Percentiles rank a stretch among this genome's conserved stretches.
Conservation (phyloP, 768 basidiomycete species). For the Phanerochaete carnosa region DNA sequence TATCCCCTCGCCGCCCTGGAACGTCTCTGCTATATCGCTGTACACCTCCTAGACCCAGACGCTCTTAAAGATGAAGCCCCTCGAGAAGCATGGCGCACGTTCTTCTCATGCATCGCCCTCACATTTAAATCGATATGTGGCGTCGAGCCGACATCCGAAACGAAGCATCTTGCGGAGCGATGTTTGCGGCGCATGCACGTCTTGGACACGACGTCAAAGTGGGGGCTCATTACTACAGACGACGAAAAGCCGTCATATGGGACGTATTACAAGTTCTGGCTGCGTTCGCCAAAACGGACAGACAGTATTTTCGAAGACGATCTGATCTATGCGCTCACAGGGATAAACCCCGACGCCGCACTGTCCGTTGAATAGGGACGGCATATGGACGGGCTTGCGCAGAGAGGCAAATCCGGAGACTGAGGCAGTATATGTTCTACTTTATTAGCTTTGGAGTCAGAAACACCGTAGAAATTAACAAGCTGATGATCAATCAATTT, state of each 20-base stretch:
- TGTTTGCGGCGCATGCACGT: not conserved
- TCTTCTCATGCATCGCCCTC: not conserved
- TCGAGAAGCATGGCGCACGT: not conserved
- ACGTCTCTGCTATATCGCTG: not conserved
- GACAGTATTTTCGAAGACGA: not conserved
- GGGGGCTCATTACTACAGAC: too few relatives aligned
- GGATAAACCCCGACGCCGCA: not conserved
- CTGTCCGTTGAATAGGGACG: not conserved
- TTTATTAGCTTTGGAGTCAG: not conserved
- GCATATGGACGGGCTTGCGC: not conserved
- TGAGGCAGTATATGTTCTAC: not conserved
- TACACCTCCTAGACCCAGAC: not conserved
- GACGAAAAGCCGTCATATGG: not conserved
- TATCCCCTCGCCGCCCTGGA: not conserved
- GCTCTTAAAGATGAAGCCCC: not conserved
- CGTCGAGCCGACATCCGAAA: not conserved
- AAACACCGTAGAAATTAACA: not conserved
- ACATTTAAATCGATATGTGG: not conserved
- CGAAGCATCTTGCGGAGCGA: not conserved
- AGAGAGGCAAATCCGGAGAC: not conserved
- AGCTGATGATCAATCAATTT: too few relatives aligned
- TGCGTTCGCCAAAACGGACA: not conserved
- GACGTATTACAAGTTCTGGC: not conserved
- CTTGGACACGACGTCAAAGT: not conserved
- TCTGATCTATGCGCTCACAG: not conserved